Conservation (phyloP, 208 protist species). For the Trypanosoma vivax region DNA sequence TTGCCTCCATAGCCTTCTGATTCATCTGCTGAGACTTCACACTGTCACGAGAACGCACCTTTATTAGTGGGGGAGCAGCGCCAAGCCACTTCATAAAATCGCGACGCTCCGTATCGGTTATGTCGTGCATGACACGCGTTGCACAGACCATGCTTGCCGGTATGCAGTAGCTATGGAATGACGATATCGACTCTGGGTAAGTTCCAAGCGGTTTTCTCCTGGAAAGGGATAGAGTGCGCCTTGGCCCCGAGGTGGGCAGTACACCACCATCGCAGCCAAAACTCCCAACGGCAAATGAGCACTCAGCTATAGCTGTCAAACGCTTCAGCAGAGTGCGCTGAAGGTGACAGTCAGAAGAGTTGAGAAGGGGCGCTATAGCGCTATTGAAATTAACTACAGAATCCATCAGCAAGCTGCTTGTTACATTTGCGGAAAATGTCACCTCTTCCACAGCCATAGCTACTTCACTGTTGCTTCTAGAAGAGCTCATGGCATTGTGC, state of each 20-base stretch:
- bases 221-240: conserved; percentile 5
- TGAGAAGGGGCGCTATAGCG: conserved; percentile 8
- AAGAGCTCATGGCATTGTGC: neutral
- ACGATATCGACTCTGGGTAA: neutral
- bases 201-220: neutral
- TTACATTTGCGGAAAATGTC: conserved; percentile 38
- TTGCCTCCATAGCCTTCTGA: conserved; percentile 20
- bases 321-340: conserved; percentile 5
- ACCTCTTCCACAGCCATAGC: conserved; percentile 31
- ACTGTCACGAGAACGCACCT: conserved; percentile 22
- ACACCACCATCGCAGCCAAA: neutral
- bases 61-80: conserved; percentile 13
- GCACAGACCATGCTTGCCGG: conserved; percentile 4
- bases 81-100: conserved; percentile 17
- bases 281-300: neutral
- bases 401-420: conserved; percentile 27
- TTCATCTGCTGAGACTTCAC: conserved; percentile 9
- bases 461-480: conserved; percentile 2
- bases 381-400: conserved; percentile 25
- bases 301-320: neutral
- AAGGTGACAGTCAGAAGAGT: neutral
- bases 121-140: conserved; percentile 4
- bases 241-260: neutral
- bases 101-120: conserved; percentile 3
- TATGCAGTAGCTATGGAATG: conserved; percentile 1